Evolutionary conservation across 306 rosid genomes (phyloP).

Genomic region (Prosopis cineraria): DNA sequence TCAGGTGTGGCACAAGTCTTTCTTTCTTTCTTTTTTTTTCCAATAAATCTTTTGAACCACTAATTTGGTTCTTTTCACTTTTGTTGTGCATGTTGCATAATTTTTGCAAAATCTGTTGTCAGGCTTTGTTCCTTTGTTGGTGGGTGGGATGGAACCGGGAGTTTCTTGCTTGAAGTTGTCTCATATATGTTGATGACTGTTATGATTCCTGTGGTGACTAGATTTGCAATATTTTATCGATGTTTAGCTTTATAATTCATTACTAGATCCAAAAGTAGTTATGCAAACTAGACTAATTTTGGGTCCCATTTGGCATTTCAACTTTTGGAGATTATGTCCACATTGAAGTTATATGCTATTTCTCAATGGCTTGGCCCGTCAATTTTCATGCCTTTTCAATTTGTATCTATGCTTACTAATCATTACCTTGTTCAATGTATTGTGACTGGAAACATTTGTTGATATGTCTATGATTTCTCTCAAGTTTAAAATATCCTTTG

Average conservation of each 20-base stretch:
- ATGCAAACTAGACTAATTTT: neutral
- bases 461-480: conserved; percentile 11
- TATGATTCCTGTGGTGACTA: neutral
- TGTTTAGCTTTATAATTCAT: neutral
- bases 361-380: neutral
- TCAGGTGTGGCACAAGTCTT: conserved; percentile 64
- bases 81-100: conserved; percentile 25
- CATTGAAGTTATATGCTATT: conserved; percentile 4
- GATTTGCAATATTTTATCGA: neutral
- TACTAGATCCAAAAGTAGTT: neutral
- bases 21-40: too few relatives aligned
- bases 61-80: conserved; percentile 20
- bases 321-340: neutral
- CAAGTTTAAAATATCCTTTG: neutral
- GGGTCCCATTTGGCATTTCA: conserved; percentile 3
- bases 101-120: conserved; percentile 26
- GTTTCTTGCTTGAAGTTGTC: conserved; percentile 15
- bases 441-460: neutral
- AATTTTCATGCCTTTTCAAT: neutral
- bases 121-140: neutral
- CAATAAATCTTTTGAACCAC: conserved; percentile 30
- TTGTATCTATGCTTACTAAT: conserved; percentile 28
- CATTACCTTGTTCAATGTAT: neutral
- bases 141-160: neutral
- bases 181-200: neutral